phyloP scores from a whole-genome alignment of 2,329 filamentous ascomycete species.

The Verticillium klebahnii region DNA sequence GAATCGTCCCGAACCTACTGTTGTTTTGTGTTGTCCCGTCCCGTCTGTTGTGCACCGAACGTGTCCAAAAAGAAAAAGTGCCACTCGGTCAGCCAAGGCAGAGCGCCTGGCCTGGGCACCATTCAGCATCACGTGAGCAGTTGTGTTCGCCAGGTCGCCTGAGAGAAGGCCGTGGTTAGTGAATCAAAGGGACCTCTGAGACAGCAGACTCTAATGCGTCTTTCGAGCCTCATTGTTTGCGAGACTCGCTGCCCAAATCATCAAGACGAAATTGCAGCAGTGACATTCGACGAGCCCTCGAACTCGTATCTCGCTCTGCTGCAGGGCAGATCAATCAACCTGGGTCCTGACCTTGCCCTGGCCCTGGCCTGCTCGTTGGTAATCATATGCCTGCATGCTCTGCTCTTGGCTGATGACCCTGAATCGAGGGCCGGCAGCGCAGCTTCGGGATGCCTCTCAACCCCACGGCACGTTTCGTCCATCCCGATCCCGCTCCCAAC shows the following conservation, averaged over 20 bases:
- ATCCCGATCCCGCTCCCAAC: no score
- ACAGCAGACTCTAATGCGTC: no score
- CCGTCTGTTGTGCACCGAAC: neutral
- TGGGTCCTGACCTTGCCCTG: neutral
- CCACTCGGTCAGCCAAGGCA: neutral
- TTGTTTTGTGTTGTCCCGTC: neutral
- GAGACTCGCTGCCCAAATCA: neutral
- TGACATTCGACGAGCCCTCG: neutral
- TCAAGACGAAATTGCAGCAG: neutral
- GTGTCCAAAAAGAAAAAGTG: neutral
- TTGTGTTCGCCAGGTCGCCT: neutral
- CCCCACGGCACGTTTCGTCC: no score
- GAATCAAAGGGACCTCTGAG: no score
- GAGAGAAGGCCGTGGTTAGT: no score
- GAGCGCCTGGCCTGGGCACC: neutral
- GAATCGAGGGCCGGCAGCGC: neutral
- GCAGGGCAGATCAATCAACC: neutral
- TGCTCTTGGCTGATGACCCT: neutral
- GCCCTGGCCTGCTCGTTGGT: neutral
- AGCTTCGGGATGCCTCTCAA: no score
- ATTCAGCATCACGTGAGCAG: no score
- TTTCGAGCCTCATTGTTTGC: no score
- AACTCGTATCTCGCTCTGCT: neutral
- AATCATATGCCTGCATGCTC: neutral
- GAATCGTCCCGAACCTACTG: neutral